phyloP scores from a whole-genome alignment of 305 asterid genomes.

The Solanum hybrid region DNA sequence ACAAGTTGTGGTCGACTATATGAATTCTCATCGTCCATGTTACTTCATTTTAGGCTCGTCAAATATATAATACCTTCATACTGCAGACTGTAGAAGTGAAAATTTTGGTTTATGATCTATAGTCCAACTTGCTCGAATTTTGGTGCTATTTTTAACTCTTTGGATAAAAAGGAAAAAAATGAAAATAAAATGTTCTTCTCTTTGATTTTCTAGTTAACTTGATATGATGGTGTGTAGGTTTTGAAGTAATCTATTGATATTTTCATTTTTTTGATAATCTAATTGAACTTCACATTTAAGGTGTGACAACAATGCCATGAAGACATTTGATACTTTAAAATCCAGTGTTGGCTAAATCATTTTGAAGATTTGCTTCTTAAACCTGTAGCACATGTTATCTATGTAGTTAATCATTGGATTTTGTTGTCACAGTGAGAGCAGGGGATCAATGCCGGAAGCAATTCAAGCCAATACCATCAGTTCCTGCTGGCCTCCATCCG shows the following conservation, averaged over 20 bases:
- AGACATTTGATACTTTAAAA: not conserved
- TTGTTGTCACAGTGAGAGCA: conserved; percentile 24
- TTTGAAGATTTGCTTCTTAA: not conserved
- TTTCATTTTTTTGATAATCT: not conserved
- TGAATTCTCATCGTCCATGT: not conserved
- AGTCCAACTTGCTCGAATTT: not conserved
- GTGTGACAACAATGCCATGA: not conserved
- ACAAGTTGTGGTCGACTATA: not conserved
- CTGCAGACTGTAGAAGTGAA: not conserved
- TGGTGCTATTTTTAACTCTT: not conserved
- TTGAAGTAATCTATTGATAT: not conserved
- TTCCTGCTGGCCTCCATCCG: conserved; percentile 21
- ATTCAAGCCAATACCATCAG: conserved; percentile 13
- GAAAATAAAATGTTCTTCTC: not conserved
- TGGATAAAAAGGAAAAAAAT: not conserved
- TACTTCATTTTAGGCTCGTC: not conserved
- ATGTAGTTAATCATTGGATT: not conserved
- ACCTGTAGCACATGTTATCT: not conserved
- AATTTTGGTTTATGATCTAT: not conserved
- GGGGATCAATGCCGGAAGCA: conserved; percentile 21
- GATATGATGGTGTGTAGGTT: not conserved
- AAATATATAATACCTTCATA: not conserved
- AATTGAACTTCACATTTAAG: not conserved
- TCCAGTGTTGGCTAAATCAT: not conserved
- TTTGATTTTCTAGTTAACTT: not conserved